Base-by-base conservation (phyloP, 257 asterid genomes). In the Nicotiana tabacum region DNA sequence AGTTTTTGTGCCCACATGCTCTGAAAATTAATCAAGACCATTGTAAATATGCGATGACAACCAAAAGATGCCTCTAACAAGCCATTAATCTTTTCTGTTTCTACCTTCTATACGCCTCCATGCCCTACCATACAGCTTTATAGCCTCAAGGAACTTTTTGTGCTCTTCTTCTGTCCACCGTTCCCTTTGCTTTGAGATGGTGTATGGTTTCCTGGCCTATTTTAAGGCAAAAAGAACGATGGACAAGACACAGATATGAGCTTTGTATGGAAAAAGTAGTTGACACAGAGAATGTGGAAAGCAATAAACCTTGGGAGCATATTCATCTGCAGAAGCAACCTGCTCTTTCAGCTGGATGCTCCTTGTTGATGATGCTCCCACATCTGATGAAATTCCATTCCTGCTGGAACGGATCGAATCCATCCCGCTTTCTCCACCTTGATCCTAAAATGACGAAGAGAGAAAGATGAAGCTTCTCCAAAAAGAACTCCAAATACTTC, bases 101-200 rank as follows among this genome's bases (percentile, higher is more conserved):
- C 68, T 21, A 95, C 99, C 99, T 93, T 95, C 98, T n/a, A 95
- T 95, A 35, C 92, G 91, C 87, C 95, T 91, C 99, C 99, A 95
- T 5, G 99, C 94, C 30, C 99, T 92, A 27, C 99, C 99, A 18
- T 93, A 90, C 84, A 95, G 91, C 77, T 92, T 93, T 87, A 95
- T 85, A 7, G 98, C 98, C 88, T 95, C 98, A 3, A 95, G 91
- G 83, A 95, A 95, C 83, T 91, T 93, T 17, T 85, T 90, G 66
- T 95, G 99, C 87, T 95, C 99, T 74, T 92, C 99, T 72, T 92
- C 98, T 0, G 97, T 90, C 99, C 99, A 95, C 86, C 97, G 89
- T 66, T 95, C 99, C 86, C 99, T 90, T 87, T 95, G 99, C 88
- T 95, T 95, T 5, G 97, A 89, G 35, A 93, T 92, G 10, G 98